A percentile compares a stretch with the other conserved stretches of the same genome.
Evolutionary conservation across 768 basidiomycete genomes (phyloP).

Genomic region (Panus rudis): DNA sequence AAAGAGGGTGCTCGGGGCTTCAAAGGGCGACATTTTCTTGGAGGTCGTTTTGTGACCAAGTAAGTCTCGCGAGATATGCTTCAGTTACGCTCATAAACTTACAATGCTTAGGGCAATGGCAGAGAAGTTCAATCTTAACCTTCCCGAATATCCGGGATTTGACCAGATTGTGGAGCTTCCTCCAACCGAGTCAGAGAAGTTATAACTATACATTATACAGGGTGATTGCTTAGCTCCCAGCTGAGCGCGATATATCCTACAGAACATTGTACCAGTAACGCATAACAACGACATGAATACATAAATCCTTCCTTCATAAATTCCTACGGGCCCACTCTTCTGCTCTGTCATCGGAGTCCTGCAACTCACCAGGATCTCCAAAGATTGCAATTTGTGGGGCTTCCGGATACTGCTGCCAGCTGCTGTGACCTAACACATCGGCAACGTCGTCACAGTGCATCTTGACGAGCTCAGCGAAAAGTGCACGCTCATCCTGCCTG

Average conservation of each 20-base stretch:
- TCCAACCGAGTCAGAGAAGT: neutral
- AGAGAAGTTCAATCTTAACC: slow-evolving; percentile 68
- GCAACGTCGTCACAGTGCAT: neutral
- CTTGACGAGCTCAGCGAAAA: neutral
- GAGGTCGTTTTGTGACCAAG: slow-evolving; percentile 90
- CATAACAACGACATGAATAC: neutral
- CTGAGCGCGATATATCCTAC: too few species aligned
- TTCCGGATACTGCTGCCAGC: slow-evolving; percentile 1
- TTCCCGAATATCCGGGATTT: slow-evolving; percentile 73
- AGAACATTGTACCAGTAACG: neutral
- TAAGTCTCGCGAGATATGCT: slow-evolving; percentile 42
- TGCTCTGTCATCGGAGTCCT: too few species aligned
- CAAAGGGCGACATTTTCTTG: slow-evolving; percentile 83
- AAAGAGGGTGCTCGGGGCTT: slow-evolving; percentile 80
- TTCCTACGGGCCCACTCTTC: neutral
- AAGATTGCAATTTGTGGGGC: neutral
- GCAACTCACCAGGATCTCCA: slow-evolving; percentile 1
- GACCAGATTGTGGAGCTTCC: slow-evolving; percentile 82
- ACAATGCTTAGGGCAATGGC: slow-evolving; percentile 56
- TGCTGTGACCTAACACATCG: neutral
- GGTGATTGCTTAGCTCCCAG: too few species aligned
- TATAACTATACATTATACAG: too few species aligned
- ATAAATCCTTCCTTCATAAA: neutral
- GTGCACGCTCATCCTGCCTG: neutral
- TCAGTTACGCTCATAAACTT: too few species aligned